Conservation (phyloP, 2,329 filamentous ascomycete genomes). For the Fusarium nisikadoi region DNA sequence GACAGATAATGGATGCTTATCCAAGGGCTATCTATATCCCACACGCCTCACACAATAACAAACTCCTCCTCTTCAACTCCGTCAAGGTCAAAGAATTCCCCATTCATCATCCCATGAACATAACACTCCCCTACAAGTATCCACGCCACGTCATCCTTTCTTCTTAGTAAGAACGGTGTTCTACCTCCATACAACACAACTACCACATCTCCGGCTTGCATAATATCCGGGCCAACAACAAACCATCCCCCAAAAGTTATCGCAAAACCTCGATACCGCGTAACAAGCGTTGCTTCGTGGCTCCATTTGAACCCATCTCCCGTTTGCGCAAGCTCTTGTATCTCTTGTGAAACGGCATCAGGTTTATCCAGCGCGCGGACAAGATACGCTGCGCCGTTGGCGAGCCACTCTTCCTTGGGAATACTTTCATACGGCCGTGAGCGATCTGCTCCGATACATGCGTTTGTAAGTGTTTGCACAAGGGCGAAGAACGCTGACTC, state of each 20-base stretch:
- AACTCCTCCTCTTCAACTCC: constrained; percentile 46
- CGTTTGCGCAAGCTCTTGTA: constrained; percentile 41
- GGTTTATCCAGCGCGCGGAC: constrained; percentile 30
- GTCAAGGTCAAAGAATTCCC: constrained; percentile 44
- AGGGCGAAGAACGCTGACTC: constrained; percentile 49
- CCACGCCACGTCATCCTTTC: constrained; percentile 32
- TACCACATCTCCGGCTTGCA: constrained; percentile 46
- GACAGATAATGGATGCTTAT: neutral
- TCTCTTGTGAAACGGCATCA: constrained; percentile 28
- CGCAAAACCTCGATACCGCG: constrained; percentile 49
- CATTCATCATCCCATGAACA: constrained; percentile 52
- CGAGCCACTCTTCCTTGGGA: constrained; percentile 43
- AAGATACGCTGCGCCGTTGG: constrained; percentile 49
- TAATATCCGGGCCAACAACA: constrained; percentile 48
- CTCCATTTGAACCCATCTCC: constrained; percentile 51
- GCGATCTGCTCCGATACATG: constrained; percentile 45
- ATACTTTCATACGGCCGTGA: constrained; percentile 41
- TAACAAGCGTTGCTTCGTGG: constrained; percentile 49
- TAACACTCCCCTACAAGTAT: constrained; percentile 51
- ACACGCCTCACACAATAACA: constrained; percentile 41
- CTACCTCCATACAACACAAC: constrained; percentile 49
- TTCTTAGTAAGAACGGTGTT: constrained; percentile 48
- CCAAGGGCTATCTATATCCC: constrained; percentile 16
- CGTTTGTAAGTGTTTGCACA: constrained; percentile 51
- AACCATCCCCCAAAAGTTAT: constrained; percentile 47